Conservation (phyloP, 2,329 filamentous ascomycete species). For the Chaetomium sp. region DNA sequence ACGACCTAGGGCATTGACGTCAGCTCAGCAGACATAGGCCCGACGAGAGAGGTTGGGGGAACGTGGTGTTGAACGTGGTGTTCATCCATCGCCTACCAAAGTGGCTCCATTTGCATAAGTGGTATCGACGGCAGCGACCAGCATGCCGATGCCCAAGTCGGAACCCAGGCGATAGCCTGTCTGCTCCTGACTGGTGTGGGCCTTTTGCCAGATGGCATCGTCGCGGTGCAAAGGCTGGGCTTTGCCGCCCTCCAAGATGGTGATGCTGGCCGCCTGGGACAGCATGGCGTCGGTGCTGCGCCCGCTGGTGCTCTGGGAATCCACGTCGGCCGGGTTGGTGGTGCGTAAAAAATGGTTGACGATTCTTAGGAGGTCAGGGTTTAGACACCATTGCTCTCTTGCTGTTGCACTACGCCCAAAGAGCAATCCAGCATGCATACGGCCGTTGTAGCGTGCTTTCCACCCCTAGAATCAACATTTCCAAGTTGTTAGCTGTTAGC, state of each 20-base stretch:
- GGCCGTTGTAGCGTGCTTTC: neutral
- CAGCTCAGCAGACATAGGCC: neutral
- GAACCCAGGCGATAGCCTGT: neutral
- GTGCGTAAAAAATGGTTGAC: neutral
- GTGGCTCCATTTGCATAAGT: neutral
- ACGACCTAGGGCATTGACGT: neutral
- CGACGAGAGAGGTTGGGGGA: neutral
- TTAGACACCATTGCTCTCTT: neutral
- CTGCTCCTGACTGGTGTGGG: neutral
- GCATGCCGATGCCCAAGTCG: neutral
- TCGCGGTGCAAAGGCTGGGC: neutral
- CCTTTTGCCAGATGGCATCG: neutral
- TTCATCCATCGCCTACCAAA: neutral
- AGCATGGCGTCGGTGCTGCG: neutral
- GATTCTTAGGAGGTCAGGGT: neutral
- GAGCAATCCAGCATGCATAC: neutral
- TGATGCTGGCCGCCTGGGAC: neutral
- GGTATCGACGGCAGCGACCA: neutral
- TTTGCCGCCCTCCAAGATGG: neutral
- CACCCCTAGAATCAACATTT: neutral
- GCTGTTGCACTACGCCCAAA: neutral
- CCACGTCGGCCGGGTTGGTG: neutral
- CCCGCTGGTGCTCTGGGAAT: neutral
- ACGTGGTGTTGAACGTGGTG: neutral
- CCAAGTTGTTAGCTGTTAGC: neutral